Evolutionary conservation across 2,329 filamentous ascomycete species (phyloP), one percentile per base, ranked within the genome.

Genomic region (Sphaerulina populicola): DNA sequence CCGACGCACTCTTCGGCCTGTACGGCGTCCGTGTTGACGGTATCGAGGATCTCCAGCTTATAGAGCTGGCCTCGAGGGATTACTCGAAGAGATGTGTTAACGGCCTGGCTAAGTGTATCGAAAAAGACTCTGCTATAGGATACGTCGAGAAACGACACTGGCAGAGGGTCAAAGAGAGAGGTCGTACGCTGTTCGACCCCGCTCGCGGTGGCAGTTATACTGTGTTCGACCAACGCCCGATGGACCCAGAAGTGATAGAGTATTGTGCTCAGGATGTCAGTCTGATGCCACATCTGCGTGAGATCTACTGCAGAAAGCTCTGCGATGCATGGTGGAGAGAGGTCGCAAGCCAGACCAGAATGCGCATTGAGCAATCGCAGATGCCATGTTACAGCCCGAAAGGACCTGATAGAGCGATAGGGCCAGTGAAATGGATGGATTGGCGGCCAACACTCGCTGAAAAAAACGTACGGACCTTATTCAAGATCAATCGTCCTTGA

Each of bases 31-130:
- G 50, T 0, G 57, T 82, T 0, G 52, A 56, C 0, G 72, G 75
- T 0, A 60, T 81, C 8, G 54, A 72, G 2, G 77, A 82, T 56
- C 47, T 82, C 0, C 78, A 83, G 59, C 67, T 82, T 0, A 76
- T 82, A 71, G 77, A 82, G 59, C 57, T 74, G 3, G 77, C 71
- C 0, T 60, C 61, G 0, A 62, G 72, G 6, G 5, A 35, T 0
- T 66, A 54, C n/a, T n/a, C 21, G 18, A 21, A 23, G 35, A 48
- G 47, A 12, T 63, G 49, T 40, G 41, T 74, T 1, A 56, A 50
- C 11, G 69, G 72, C 1, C 61, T 77, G 1, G 61, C 57, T 1
- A 69, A 63, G 44, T 76, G 72, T 55, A 66, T 74, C 21, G 60
- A 68, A 29, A 27, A 50, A 1, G 63, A 71, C 30, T 10, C 21